Base-by-base conservation (phyloP, 306 rosid genomes). In the Quercus dentata region DNA sequence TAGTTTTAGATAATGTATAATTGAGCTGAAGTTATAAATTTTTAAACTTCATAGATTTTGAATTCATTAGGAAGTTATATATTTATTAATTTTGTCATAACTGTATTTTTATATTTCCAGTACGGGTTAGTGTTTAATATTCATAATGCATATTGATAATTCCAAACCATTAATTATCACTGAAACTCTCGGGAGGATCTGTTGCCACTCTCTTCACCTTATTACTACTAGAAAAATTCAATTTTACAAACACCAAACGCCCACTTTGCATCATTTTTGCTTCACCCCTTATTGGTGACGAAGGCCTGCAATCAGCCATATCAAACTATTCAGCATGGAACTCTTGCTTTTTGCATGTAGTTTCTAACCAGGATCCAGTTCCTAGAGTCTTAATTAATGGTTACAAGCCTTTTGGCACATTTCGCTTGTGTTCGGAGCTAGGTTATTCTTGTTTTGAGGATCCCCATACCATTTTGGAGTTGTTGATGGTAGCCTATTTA, bases 181-280 rank as follows among this genome's bases (percentile, higher is more conserved):
- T 19, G 97, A 97, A 78, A 79, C 86, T 61, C 41, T 56, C 81
- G 44, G 97, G 97, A 71, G 97, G 98, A 69, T 27, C 89, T 54
- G 82, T 90, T 56, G 98, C 98, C 79, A 81, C 92, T 44, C 89
- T 90, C 59, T 90, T 94, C 85, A 90, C 91, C 9, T 30, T 90
- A 2, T 85, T 76, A 77, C 89, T 89, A 2, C 84, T 94, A 5
- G 81, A 87, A 27, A 49, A 18, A 71, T 44, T 79, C 2, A 55
- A 73, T 31, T 70, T 68, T 3, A 10, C 78, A 5, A 89, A 73
- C 6, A 56, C 69, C 65, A 90, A 92, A 30, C 81, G 67, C 56
- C 93, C 89, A n/a, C 77, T 89, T 13, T 94, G 97, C 80, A 83
- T 94, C 80, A 94, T 97, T 54, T 94, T 86, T 56, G 97, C 92